Conservation (phyloP, 2,329 filamentous ascomycete species). For the Chaetothyriales sp. region DNA sequence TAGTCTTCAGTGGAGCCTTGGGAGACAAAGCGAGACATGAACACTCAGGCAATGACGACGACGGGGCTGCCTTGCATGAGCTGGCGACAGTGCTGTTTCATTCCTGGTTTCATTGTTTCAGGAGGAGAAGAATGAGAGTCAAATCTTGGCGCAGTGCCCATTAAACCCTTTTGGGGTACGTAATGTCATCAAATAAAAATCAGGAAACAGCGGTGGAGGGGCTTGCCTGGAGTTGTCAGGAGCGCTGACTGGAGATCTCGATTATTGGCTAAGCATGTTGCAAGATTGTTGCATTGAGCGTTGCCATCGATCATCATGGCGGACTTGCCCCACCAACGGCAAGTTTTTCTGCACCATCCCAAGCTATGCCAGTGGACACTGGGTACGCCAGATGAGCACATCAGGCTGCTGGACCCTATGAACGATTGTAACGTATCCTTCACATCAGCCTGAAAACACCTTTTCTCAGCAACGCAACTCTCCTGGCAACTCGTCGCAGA, state of each 20-base stretch:
- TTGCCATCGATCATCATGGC: not conserved
- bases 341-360: not conserved
- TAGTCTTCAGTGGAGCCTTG: conserved; percentile 28
- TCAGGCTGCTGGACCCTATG: not conserved
- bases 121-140: not conserved
- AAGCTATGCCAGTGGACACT: too few relatives aligned
- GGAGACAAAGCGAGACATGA: conserved; percentile 33
- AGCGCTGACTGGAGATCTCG: too few relatives aligned
- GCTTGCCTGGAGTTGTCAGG: not conserved
- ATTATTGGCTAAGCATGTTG: too few relatives aligned
- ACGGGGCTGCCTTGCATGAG: not conserved
- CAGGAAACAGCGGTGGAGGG: not conserved
- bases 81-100: not conserved
- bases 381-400: not conserved
- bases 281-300: too few relatives aligned
- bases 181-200: too few relatives aligned
- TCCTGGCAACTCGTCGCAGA: too few relatives aligned
- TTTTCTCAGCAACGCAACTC: not conserved
- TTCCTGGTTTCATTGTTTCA: too few relatives aligned
- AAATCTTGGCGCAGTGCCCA: not conserved
- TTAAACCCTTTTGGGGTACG: too few relatives aligned
- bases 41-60: not conserved
- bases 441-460: not conserved
- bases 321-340: not conserved
- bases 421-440: too few relatives aligned